Conservation (phyloP, 1,284 basidiomycete genomes). For the Mycosarcoma maydis region DNA sequence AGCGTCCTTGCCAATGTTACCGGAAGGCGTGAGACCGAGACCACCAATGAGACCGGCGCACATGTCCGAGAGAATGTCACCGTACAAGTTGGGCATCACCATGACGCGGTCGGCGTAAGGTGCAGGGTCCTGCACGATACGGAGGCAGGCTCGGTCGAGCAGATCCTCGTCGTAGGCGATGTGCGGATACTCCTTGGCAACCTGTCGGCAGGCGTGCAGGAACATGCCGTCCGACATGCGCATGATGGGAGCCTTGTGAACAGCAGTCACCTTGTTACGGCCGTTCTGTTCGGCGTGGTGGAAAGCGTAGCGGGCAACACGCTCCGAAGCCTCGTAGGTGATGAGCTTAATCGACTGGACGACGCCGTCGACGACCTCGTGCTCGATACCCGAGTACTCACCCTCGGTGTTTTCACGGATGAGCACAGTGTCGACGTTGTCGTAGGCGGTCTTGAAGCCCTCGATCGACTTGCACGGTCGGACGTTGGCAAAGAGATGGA, state of each 20-base stretch:
- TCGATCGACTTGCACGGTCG: slow-evolving; percentile 94
- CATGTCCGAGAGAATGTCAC: slow-evolving; percentile 98
- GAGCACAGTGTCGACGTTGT: slow-evolving; percentile 96
- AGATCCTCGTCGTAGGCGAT: slow-evolving; percentile 96
- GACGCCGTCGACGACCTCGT: slow-evolving; percentile 96
- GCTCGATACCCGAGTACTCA: slow-evolving; percentile 99
- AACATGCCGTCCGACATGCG: slow-evolving; percentile 99
- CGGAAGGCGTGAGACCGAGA: slow-evolving; percentile 95
- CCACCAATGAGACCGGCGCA: slow-evolving; percentile 98
- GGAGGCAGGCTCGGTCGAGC: slow-evolving; percentile 93
- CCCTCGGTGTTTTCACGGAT: slow-evolving; percentile 99
- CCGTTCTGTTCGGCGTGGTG: slow-evolving; percentile 90
- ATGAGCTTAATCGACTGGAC: slow-evolving; percentile 99
- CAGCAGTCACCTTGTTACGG: slow-evolving; percentile 92
- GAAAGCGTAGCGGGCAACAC: slow-evolving; percentile 98
- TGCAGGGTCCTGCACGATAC: slow-evolving; percentile 81
- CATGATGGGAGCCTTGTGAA: slow-evolving; percentile 99
- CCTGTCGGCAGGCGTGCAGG: slow-evolving; percentile 93
- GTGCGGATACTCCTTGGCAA: slow-evolving; percentile 94
- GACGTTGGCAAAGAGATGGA: slow-evolving; percentile 98
- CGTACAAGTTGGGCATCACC: slow-evolving; percentile 99
- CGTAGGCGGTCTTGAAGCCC: slow-evolving; percentile 98
- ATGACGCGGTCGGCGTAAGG: slow-evolving; percentile 97
- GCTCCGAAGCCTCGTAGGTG: slow-evolving; percentile 98
- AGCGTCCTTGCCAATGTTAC: slow-evolving; percentile 97